Percentiles rank a stretch among this genome's conserved stretches.
These are phyloP conservation scores for Melastoma malabathricum DNA, from an alignment of 345 rosid genomes.

Conservation along the genomic window DNA sequence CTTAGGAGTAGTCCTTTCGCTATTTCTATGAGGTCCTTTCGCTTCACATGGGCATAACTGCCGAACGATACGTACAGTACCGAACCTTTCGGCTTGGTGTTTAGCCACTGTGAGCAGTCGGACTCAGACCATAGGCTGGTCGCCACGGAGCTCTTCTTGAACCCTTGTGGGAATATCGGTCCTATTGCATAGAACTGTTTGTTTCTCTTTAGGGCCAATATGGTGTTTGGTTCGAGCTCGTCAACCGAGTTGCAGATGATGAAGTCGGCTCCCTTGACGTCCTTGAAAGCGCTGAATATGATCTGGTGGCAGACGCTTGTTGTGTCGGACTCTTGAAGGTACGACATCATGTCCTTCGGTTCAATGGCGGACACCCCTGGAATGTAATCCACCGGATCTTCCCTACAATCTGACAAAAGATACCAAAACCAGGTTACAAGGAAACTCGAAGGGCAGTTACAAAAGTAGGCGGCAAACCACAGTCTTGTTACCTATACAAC, in stretches of 20 bases:
- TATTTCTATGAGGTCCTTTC: slow-evolving; percentile 38
- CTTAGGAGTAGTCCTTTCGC: slow-evolving; percentile 47
- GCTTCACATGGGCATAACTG: slow-evolving; percentile 58
- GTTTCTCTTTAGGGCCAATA: slow-evolving; percentile 31
- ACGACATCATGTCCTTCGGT: slow-evolving; percentile 53
- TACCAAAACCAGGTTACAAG: too few relatives aligned
- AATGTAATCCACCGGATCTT: slow-evolving; percentile 44
- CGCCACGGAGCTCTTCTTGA: slow-evolving; percentile 25
- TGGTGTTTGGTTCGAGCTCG: slow-evolving; percentile 43
- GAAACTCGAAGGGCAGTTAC: background rate
- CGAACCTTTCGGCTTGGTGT: slow-evolving; percentile 42
- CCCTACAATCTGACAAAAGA: slow-evolving; percentile 26
- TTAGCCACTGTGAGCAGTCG: slow-evolving; percentile 71
- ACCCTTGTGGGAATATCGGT: slow-evolving; percentile 49
- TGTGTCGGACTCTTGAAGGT: slow-evolving; percentile 50
- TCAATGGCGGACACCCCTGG: slow-evolving; percentile 60
- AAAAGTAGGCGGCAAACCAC: background rate
- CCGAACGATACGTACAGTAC: slow-evolving; percentile 69
- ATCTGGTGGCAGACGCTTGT: slow-evolving; percentile 46
- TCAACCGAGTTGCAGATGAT: slow-evolving; percentile 57
- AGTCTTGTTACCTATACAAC: slow-evolving; percentile 21
- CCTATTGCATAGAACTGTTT: slow-evolving; percentile 57
- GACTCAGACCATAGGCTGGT: slow-evolving; percentile 81
- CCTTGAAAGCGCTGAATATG: slow-evolving; percentile 40
- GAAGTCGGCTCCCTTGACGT: slow-evolving; percentile 50